These are phyloP conservation scores for Phanerochaete carnosa DNA, from an alignment of 768 basidiomycete species.

Conservation along the genomic window DNA sequence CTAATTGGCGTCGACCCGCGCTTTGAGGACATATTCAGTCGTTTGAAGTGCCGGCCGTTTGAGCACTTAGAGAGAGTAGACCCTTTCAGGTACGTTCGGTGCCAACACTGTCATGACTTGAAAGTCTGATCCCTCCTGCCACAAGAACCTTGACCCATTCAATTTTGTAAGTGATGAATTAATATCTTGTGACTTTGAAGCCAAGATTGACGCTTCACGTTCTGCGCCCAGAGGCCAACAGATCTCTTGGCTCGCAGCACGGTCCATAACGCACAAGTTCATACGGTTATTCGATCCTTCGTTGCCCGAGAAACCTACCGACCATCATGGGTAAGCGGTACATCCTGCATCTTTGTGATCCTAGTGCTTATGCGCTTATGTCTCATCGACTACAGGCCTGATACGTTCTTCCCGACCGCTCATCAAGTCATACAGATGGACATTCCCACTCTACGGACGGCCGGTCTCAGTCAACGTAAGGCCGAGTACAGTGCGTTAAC, in stretches of 20 bases:
- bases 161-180: neutral
- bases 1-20: slow-evolving; percentile 64
- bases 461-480: slow-evolving; percentile 81
- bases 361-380: neutral
- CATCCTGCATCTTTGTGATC: neutral
- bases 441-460: slow-evolving; percentile 56
- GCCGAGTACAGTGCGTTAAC: slow-evolving; percentile 74
- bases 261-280: slow-evolving; percentile 80
- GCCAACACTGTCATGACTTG: neutral
- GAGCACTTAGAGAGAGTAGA: slow-evolving; percentile 72
- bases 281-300: slow-evolving; percentile 69
- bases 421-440: slow-evolving; percentile 62
- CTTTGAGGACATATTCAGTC: slow-evolving; percentile 65
- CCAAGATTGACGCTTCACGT: neutral
- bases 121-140: slow-evolving; percentile 51
- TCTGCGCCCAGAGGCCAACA: slow-evolving; percentile 57
- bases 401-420: slow-evolving; percentile 63
- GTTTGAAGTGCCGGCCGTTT: slow-evolving; percentile 72
- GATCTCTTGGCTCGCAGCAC: slow-evolving; percentile 84
- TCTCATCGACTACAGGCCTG: slow-evolving; percentile 1
- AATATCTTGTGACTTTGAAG: neutral
- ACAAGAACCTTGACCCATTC: slow-evolving; percentile 9
- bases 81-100: slow-evolving; percentile 63
- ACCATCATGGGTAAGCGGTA: slow-evolving; percentile 37
- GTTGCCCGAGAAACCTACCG: slow-evolving; percentile 63